phyloP scores from a whole-genome alignment of 176 grass and related monocot species.

The Ensete ventricosum region DNA sequence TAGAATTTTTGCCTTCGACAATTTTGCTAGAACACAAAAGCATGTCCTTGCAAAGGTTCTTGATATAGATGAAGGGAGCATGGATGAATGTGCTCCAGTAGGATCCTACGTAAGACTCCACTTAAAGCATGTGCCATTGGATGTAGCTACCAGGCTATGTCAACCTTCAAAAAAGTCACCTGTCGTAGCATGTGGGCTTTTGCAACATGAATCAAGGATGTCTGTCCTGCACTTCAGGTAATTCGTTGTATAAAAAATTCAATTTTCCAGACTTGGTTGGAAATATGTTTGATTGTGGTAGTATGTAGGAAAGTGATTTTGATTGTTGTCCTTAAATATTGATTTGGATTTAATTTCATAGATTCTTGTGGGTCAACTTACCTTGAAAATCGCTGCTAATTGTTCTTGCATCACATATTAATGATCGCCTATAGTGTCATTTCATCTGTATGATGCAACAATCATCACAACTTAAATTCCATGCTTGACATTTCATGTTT shows the following conservation, averaged over 20 bases:
- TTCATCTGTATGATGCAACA: neutral
- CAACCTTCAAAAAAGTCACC: constrained; percentile 39
- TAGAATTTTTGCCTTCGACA: constrained; percentile 93
- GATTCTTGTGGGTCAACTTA: neutral
- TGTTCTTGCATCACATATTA: neutral
- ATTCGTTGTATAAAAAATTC: constrained; percentile 37
- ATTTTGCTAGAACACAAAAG: constrained; percentile 79
- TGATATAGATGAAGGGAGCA: neutral
- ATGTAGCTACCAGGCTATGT: constrained; percentile 50
- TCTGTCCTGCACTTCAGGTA: constrained; percentile 99
- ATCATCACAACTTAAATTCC: neutral
- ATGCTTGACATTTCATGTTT: neutral
- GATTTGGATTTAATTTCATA: neutral
- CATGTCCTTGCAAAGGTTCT: constrained; percentile 52
- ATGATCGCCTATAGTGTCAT: neutral
- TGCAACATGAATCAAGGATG: constrained; percentile 94
- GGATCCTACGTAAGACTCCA: constrained; percentile 12
- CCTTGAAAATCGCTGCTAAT: neutral
- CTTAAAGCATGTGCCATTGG: constrained; percentile 16
- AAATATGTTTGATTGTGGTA: neutral
- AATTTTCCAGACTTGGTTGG: constrained; percentile 27
- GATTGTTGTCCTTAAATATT: neutral
- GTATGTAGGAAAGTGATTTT: neutral
- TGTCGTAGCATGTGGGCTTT: constrained; percentile 9
- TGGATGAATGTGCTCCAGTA: neutral